Evolutionary conservation across 2,329 filamentous ascomycete species (phyloP), one percentile per base, ranked within the genome.

Genomic region (Aspergillus flavus): DNA sequence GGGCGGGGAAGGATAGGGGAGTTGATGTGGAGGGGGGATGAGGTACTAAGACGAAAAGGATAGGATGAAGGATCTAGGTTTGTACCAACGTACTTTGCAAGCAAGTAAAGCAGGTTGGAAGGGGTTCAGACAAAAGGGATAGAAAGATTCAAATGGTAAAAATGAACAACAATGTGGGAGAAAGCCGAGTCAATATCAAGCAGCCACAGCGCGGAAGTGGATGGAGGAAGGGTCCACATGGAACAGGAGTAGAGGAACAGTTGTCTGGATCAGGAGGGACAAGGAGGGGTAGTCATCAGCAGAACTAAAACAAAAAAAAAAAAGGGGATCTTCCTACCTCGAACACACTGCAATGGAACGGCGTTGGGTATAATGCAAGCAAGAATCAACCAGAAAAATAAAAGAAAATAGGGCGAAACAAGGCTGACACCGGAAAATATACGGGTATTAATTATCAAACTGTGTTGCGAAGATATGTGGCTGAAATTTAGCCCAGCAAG

Each of bases 181-280:
- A 52, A 56, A 48, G 32, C 52, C 28, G 57, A 34, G 45, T 50
- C 58, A 59, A 60, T 66, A 66, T 66, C 61, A 62, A 61, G 61
- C 64, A 54, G 32, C 52, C 59, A 61, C 26, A 58, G 45, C 28
- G 26, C 43, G 43, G 41, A 34, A 59, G 46, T 55, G 61, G 50
- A 56, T 55, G 46, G 62, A 52, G 46, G 46, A 52, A 56, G 60
- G 64, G 36, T 63, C 64, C 58, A 61, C 58, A 61, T 58, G 58
- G 55, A 46, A 30, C 14, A 52, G 11, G 26, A n/a, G 26, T 28
- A 52, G n/a, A 58, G 26, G 46, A 61, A 66, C 62, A 64, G 59
- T 60, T 64, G 62, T 64, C 61, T 65, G 58, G 54, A 64, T 61
- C 59, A 61, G 57, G 62, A 64, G 56, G 36, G 50, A 57, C 46